Evolutionary conservation across 106 monocot species (phyloP).

Genomic region (Cymbidium sinense): DNA sequence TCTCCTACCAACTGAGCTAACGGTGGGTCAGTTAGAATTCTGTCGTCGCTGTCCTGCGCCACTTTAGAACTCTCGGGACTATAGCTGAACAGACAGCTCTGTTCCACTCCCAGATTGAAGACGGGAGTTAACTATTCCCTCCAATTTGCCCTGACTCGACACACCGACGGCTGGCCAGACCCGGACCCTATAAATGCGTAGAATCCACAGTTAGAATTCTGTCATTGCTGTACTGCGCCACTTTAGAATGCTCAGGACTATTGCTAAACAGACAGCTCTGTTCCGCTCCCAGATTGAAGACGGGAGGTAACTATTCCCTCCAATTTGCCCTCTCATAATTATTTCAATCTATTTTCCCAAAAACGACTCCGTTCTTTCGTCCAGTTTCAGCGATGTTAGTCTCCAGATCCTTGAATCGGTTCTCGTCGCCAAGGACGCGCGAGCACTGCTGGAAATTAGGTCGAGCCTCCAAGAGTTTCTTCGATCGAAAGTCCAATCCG

Average conservation of each 20-base stretch:
- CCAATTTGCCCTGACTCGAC: no score
- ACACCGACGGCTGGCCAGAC: no score
- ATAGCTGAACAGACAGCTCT: no score
- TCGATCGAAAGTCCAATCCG: slow-evolving; percentile 25
- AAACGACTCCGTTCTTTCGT: neutral
- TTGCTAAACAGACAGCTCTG: slow-evolving; percentile 16
- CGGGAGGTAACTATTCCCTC: slow-evolving; percentile 19
- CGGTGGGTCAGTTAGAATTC: no score
- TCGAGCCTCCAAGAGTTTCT: slow-evolving; percentile 40
- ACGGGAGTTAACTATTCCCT: no score
- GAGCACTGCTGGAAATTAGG: slow-evolving; percentile 34
- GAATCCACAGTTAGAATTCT: no score
- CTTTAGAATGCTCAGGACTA: slow-evolving; percentile 13
- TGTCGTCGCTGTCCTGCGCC: no score
- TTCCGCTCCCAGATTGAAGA: slow-evolving; percentile 23
- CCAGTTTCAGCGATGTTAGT: slow-evolving; percentile 42
- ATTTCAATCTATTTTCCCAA: neutral
- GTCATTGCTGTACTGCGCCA: neutral
- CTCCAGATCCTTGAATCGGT: slow-evolving; percentile 54
- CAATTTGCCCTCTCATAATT: neutral
- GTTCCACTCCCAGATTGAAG: no score
- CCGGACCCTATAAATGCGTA: no score
- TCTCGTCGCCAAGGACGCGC: slow-evolving; percentile 43
- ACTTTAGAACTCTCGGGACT: no score
- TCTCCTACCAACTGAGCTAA: no score